Evolutionary conservation across 1,139 yeast species (phyloP), one percentile per base, ranked within the genome.

Genomic region (Arxiozyma heterogenica): DNA sequence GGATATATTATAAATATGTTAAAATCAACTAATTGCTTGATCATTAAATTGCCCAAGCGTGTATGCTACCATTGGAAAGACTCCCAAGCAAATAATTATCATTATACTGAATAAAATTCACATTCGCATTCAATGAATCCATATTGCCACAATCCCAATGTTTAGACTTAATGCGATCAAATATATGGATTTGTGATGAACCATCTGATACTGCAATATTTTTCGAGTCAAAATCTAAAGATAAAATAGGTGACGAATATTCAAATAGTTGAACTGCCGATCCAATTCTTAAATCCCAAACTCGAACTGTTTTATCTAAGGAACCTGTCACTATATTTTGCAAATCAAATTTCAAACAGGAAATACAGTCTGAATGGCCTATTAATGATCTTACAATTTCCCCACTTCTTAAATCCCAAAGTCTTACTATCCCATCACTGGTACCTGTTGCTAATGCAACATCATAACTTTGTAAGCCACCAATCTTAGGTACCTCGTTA

Each of bases 401-500:
- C 11, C 89, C 89, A 39, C 81, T 75, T 59, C 91, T 76, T 58
- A 85, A 68, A 68, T 86, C 93, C 93, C 93, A 86, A 45, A 86
- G 71, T 54, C 91, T 71, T 8, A 86, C 89, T 15, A 82, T 68
- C 7, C 91, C 91, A 65, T 86, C 93, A 49, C 83, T 82, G 0
- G 90, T 82, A 39, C 91, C 93, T 0, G 89, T 81, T 0, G 88
- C 93, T 63, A 82, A 72, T 1, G 88, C 90, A 0, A 86, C 86
- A 61, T 83, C 87, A 64, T 75, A 81, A 55, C 84, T 80, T 63
- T 84, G 67, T 30, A 66, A 49, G 1, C 64, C 67, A 7, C 69
- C 69, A 42, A 65, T 59, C 8, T 62, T 53, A 12, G 57, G 65
- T 1, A 54, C 53, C 23, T 59, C 57, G 11, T 45, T 44, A 44